A percentile compares a stretch with the other conserved stretches of the same genome.
These are phyloP conservation scores for Pseudoperonospora humuli DNA, from an alignment of 352 stramenopile species.

Conservation along the genomic window DNA sequence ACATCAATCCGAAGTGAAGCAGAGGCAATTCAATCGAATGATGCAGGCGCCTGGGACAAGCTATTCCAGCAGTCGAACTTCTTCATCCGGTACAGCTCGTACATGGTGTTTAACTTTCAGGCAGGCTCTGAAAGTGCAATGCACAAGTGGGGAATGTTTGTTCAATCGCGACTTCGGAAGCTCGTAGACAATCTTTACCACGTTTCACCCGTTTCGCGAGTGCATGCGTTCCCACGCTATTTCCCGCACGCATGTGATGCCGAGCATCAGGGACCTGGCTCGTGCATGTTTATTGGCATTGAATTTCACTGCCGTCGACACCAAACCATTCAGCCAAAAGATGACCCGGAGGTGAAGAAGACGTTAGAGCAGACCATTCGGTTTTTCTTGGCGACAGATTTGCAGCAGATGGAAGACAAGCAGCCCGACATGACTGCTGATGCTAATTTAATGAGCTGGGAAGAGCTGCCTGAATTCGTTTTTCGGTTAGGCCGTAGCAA, in stretches of 20 bases:
- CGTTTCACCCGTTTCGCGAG: constrained; percentile 42
- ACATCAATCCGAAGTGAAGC: constrained; percentile 5
- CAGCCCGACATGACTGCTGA: constrained; percentile 58
- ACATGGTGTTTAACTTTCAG: constrained; percentile 65
- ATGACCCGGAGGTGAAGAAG: constrained; percentile 63
- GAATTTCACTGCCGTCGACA: constrained; percentile 55
- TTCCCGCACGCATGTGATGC: constrained; percentile 46
- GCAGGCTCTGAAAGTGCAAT: constrained; percentile 52
- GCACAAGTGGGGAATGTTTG: constrained; percentile 78
- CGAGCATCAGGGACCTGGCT: constrained; percentile 31
- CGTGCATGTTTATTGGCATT: constrained; percentile 78
- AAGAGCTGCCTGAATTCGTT: constrained; percentile 62
- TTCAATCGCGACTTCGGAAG: constrained; percentile 72
- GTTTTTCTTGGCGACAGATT: constrained; percentile 76
- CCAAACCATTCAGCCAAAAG: constrained; percentile 28
- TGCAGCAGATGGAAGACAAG: constrained; percentile 76
- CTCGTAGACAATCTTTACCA: constrained; percentile 70
- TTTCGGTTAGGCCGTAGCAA: constrained; percentile 42
- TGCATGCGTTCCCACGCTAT: constrained; percentile 64
- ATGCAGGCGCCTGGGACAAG: constrained; percentile 47
- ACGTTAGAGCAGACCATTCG: constrained; percentile 73
- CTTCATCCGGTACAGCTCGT: constrained; percentile 77
- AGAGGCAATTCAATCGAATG: neutral
- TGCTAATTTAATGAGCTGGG: constrained; percentile 47
- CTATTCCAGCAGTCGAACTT: constrained; percentile 77